Evolutionary conservation across 202 grass and related monocot species (phyloP), one percentile per base, ranked within the genome.

Genomic region (Carex arenaria): DNA sequence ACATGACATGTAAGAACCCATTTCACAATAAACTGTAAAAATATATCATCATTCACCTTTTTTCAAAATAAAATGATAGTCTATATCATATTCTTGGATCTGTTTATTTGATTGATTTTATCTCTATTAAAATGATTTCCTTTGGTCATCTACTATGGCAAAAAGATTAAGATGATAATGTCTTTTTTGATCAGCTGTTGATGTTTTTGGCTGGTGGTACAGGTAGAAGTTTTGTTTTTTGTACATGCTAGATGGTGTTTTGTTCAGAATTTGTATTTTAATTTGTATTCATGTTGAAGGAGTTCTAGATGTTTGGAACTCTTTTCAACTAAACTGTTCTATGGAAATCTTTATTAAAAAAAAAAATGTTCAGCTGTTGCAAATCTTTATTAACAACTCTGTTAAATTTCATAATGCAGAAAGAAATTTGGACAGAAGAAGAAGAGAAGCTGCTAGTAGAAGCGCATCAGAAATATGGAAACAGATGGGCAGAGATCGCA

Each of bases 371-470:
- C 20, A 77, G n/a, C 2, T 55, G 19, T 9, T 1, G 19, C 5
- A 56, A 75, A 49, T 14, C 42, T 52, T 28, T 18, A 17, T 40
- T 17, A 42, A 67, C n/a, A 71, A 56, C 11, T 19, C 10, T 56
- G 12, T 52, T 79, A 30, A 26, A 30, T 15, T 38, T 72, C 19
- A 2, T 45, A 52, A 19, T 51, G 49, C 85, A 90, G 88, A 90
- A 90, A 80, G 85, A 85, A 61, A 76, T 22, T 4, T 90, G 88
- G 88, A 90, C 81, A 10, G 88, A 90, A 74, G 88, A 90, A 57
- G 88, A 87, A 71, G 88, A 90, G 53, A 81, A 45, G 64, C 75
- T 85, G 45, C 76, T 90, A 2, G 77, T 90, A 15, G 82, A 82
- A 82, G 85, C 85, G 6, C 88, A 90, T 68, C 77, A 76, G 75